Evolutionary conservation across 1,284 basidiomycete species (phyloP), one percentile per base, ranked within the genome.

Genomic region (Cryptococcus floricola): DNA sequence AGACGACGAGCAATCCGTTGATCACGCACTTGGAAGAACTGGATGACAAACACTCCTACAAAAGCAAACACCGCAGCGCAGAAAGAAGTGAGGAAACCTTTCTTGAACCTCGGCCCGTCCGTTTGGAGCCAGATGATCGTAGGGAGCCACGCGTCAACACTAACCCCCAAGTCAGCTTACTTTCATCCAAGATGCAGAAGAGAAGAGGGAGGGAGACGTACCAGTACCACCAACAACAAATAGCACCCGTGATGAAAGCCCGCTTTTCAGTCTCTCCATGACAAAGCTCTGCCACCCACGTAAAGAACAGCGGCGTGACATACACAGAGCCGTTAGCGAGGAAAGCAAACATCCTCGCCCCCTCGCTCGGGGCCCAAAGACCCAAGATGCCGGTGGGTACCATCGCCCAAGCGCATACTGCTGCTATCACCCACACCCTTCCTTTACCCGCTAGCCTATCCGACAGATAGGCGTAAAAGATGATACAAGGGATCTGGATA

Each of bases 251-350:
- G 14, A 63, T 46, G 48, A 63, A 58, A 1, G 58, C 56, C 37
- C 61, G 52, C 13, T 56, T 23, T n/a, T 62, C 60, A 8, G 48
- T 47, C 14, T 53, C 39, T 13, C 46, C 43, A 5, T 47, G 34
- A 53, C 61, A 62, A 16, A 62, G 48, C 43, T 62, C 61, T 14
- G 44, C 39, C 8, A 64, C 55, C 62, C 62, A 64, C n/a, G 62
- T 54, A 48, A 56, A 63, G 53, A 57, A 53, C 34, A 59, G 45
- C 18, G 54, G 59, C 7, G 31, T 34, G 10, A 34, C 31, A 34
- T 34, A 34, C 6, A 34, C 31, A 10, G 31, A 34, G 7, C 31
- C 31, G 2, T 34, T 34, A 6, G 31, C 31, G 1, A 34, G 60
- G 56, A 64, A 64, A 0, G 60, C 58, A 38, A 62, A 59, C 10